Conservation (phyloP, 306 rosid genomes). For the Glycyrrhiza uralensis region DNA sequence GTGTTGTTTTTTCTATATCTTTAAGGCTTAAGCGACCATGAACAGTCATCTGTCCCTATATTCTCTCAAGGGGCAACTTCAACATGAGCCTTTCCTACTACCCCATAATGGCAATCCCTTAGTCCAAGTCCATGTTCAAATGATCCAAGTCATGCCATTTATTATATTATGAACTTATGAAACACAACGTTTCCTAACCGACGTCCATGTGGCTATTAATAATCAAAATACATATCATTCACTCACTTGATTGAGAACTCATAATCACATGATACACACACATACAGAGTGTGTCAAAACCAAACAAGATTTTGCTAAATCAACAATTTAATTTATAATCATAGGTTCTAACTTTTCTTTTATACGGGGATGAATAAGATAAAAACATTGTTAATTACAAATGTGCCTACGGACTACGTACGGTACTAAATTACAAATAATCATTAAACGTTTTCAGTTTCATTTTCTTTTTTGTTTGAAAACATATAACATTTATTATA, state of each 20-base stretch:
- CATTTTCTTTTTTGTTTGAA: too few relatives aligned
- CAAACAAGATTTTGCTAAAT: neutral
- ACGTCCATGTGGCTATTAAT: neutral
- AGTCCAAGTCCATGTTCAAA: constrained; percentile 17
- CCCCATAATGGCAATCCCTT: neutral
- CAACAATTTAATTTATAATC: too few relatives aligned
- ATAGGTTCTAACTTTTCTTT: too few relatives aligned
- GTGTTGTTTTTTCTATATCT: neutral
- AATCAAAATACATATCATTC: neutral
- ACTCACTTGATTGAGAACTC: constrained; percentile 17
- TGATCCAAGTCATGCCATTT: constrained; percentile 22
- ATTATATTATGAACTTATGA: neutral
- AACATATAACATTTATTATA: too few relatives aligned
- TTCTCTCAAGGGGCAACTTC: constrained; percentile 40
- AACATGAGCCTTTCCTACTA: neutral
- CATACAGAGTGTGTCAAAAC: neutral
- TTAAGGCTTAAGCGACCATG: constrained; percentile 26
- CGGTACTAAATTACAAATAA: too few relatives aligned
- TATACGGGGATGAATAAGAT: too few relatives aligned
- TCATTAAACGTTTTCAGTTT: too few relatives aligned
- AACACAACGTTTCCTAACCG: neutral
- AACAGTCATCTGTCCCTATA: constrained; percentile 45
- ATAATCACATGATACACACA: neutral
- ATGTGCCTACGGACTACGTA: too few relatives aligned
- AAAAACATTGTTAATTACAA: too few relatives aligned